phyloP scores from a whole-genome alignment of 768 basidiomycete genomes.

The Brasilioporus rufonigricans region DNA sequence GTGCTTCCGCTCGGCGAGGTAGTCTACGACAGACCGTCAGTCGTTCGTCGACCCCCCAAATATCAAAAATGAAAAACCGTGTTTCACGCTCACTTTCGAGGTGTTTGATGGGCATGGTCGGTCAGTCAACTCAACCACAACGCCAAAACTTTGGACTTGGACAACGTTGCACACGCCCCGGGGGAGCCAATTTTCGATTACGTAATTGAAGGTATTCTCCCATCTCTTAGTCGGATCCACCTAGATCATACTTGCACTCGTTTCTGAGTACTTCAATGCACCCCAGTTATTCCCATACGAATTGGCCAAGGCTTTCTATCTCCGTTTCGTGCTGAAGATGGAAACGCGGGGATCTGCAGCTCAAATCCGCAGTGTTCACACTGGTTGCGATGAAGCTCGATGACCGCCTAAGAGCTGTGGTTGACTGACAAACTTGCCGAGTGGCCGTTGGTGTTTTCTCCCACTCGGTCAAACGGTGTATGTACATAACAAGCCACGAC shows the following conservation, averaged over 20 bases:
- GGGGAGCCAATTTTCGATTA: slow-evolving; percentile 22
- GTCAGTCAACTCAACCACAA: slow-evolving; percentile 10
- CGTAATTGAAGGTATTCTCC: slow-evolving; percentile 21
- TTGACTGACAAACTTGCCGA: neutral
- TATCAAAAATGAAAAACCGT: neutral
- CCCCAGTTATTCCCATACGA: neutral
- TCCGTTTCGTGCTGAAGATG: neutral
- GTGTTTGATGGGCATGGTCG: slow-evolving; percentile 76
- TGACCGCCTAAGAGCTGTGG: slow-evolving; percentile 3
- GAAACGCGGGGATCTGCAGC: neutral
- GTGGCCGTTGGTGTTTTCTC: neutral
- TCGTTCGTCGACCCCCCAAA: neutral
- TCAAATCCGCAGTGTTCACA: neutral
- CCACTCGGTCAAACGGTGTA: slow-evolving; percentile 1
- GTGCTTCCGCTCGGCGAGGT: slow-evolving; percentile 86
- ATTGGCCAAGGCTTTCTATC: neutral
- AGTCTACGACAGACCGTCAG: slow-evolving; percentile 46
- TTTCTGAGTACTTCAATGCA: too few species aligned
- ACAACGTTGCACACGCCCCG: slow-evolving; percentile 23
- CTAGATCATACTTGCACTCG: neutral
- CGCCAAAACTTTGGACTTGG: slow-evolving; percentile 10
- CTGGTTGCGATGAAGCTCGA: slow-evolving; percentile 3
- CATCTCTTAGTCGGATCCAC: neutral
- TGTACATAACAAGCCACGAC: slow-evolving; percentile 13
- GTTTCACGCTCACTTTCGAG: slow-evolving; percentile 61